Conservation (phyloP, 331 rosid species). For the Dryas integrifolia region DNA sequence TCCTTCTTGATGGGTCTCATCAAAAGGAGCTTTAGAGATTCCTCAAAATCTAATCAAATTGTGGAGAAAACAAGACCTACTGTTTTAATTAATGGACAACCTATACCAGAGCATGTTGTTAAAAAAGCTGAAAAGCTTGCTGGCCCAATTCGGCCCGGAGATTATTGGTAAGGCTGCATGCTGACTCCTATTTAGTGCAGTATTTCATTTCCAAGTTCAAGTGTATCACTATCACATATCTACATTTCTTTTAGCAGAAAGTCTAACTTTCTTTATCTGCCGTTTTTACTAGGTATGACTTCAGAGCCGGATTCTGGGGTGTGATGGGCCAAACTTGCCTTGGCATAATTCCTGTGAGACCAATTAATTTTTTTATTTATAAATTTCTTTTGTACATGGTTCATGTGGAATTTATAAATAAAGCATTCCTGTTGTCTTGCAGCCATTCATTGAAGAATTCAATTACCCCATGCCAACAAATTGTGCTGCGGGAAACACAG, state of each 20-base stretch:
- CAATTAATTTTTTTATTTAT: background rate
- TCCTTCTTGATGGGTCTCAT: slow-evolving; percentile 33
- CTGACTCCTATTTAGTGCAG: background rate
- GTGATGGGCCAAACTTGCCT: slow-evolving; percentile 53
- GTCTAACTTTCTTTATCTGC: slow-evolving; percentile 6
- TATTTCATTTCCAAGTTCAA: slow-evolving; percentile 7
- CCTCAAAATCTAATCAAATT: slow-evolving; percentile 30
- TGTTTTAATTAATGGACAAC: slow-evolving; percentile 46
- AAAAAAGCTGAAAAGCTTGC: slow-evolving; percentile 48
- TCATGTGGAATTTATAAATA: slow-evolving; percentile 7
- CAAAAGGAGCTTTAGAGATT: slow-evolving; percentile 34
- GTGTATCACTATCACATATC: background rate
- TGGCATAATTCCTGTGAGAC: slow-evolving; percentile 55
- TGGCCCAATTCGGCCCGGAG: slow-evolving; percentile 48
- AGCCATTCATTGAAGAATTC: slow-evolving; percentile 53
- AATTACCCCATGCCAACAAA: slow-evolving; percentile 41
- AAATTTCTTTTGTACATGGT: background rate
- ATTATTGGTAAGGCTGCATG: slow-evolving; percentile 41
- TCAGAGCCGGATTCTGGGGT: slow-evolving; percentile 61
- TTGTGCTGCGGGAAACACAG: slow-evolving; percentile 50
- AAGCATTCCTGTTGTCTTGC: slow-evolving; percentile 20
- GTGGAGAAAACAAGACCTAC: slow-evolving; percentile 25
- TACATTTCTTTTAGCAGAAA: background rate
- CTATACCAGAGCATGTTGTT: slow-evolving; percentile 29
- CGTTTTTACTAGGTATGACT: slow-evolving; percentile 46